Base-by-base conservation (phyloP, 2,329 filamentous ascomycete genomes). In the Stachybotrys chlorohalonatus region DNA sequence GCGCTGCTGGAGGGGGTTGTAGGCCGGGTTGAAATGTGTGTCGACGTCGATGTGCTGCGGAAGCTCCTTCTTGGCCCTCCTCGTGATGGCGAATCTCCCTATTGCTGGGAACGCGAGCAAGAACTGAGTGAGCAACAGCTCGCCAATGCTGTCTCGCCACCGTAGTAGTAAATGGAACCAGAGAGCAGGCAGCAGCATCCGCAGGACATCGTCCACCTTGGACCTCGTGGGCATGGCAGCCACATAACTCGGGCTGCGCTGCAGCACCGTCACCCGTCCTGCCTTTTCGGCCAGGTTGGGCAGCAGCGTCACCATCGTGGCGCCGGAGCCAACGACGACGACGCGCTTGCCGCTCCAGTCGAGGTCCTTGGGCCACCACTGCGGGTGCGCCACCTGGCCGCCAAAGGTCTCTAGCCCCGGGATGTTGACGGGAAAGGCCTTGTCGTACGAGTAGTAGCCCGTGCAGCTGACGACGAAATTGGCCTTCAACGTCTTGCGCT, bases 241-340 rank as follows among this genome's bases (percentile, higher is more conserved):
- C 54, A 92, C 77, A 63, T 89, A 92, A 0, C 79, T 80, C 0
- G 90, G 90, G 49, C 84, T 90, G 55, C 90, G 83, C 70, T 95
- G 90, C 3, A 95, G 77, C 82, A 93, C 90, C 1, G 88, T 93
- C 31, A 91, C 83, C 13, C 81, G 78, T 6, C 70, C 71, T 6
- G 87, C 88, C 46, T 78, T 81, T 48, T 86, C 72, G 1, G 84
- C 82, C 49, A 95, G 70, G 50, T 77, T 80, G 0, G 90, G 90
- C 3, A 95, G 68, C 1, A 95, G 76, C 0, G 90, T 94, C 51
- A 93, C 72, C 7, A 89, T 86, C 0, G 90, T 95, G 2, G 90
- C 90, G 7, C 90, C 90, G 15, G 82, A 86, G 15, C 89, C 89
- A 58, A 94, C 82, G 55, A 93, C 76, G 48, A 89, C 79, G 24